Conservation (phyloP, 139 green algal genomes). For the Coccomyxa sp. region DNA sequence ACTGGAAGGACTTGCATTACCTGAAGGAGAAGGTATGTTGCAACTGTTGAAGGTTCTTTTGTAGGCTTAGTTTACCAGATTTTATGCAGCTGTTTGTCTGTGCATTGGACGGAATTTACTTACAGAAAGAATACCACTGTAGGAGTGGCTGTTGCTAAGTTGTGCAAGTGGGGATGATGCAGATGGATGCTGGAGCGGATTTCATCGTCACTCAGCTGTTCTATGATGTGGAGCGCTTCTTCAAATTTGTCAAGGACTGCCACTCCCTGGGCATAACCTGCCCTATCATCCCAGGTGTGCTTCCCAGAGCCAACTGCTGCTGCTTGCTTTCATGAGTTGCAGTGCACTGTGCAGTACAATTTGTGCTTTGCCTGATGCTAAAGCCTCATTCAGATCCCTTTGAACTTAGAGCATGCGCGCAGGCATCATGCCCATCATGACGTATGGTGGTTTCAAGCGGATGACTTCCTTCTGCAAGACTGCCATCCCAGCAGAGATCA, state of each 20-base stretch:
- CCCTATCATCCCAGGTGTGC: constrained; percentile 85
- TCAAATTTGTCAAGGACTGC: constrained; percentile 79
- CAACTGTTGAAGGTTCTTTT: background rate
- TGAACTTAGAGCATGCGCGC: background rate
- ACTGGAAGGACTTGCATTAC: constrained; percentile 85
- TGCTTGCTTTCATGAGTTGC: background rate
- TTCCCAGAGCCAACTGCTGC: background rate
- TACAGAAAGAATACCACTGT: background rate
- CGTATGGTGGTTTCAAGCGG: constrained; percentile 94
- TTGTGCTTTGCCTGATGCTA: background rate
- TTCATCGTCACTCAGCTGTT: constrained; percentile 96
- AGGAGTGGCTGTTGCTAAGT: too few species aligned
- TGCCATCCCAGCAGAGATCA: constrained; percentile 73
- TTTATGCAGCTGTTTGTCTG: background rate
- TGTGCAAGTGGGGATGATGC: background rate
- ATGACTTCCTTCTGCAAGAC: constrained; percentile 99
- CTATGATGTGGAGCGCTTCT: constrained; percentile 87
- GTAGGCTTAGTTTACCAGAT: background rate
- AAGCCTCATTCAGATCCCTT: background rate
- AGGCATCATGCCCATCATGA: constrained; percentile 98
- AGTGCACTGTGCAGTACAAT: background rate
- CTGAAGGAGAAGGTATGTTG: constrained; percentile 87
- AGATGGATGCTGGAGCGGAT: constrained; percentile 88
- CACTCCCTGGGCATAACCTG: constrained; percentile 72
- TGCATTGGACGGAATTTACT: background rate